Base-by-base conservation (phyloP, 2,329 filamentous ascomycete genomes). In the Biscogniauxia marginata region DNA sequence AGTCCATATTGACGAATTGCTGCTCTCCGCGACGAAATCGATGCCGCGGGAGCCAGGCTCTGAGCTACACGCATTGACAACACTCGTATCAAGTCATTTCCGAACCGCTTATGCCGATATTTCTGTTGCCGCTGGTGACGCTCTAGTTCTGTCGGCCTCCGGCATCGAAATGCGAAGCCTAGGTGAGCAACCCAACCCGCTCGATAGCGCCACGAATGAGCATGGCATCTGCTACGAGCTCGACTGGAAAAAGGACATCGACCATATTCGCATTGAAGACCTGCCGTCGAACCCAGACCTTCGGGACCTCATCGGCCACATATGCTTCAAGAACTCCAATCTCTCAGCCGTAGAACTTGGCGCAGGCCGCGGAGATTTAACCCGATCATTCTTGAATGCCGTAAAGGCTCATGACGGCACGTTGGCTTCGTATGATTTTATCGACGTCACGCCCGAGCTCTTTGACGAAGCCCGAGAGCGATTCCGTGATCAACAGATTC, bases 1-100 rank as follows among this genome's bases (percentile, higher is more conserved):
- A n/a, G 54, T 59, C 16, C 53, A 53, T 16, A 63, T 63, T 21
- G 51, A 51, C 18, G 54, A 59, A 21, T 46, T 63, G 2, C n/a
- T 59, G 1, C 19, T 61, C 23, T 54, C 52, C 1, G 21, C 52
- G 13, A 51, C 30, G 6, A n/a, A 44, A 16, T 13, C 21, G 13
- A 39, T 39, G 7, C 18, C 49, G 6, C 34, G 24, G 11, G 23
- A 49, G 3, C 49, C 46, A 13, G 56, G 54, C 9, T 45, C 54
- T 7, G n/a, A 49, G 44, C 18, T 61, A 2, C 24, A 54, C 11
- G 50, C 52, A 9, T 24, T 50, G 20, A 49, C 59, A 7, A 18
- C 11, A 18, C 46, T 62, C 1, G 54, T 50, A 53, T 59, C 54
- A 19, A 50, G 46, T 30, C 48, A 53, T 23, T 57, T 57, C 39